These are phyloP conservation scores for Grigorovia transvaalensis DNA, from an alignment of 805 yeast genomes.

Conservation along the genomic window DNA sequence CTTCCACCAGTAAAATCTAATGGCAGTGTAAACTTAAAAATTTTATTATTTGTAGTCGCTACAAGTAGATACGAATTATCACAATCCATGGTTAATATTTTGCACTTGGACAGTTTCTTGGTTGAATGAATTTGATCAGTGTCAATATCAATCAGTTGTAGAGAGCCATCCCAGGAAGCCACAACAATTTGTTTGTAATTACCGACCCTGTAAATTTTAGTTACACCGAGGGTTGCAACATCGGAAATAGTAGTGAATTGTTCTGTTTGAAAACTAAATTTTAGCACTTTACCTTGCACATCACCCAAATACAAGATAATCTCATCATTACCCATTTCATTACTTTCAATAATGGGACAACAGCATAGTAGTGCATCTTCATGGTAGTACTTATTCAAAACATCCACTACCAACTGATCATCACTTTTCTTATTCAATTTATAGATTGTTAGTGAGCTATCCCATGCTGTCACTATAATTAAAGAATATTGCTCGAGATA, in stretches of 20 bases:
- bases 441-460: constrained; percentile 37
- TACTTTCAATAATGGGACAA: constrained; percentile 13
- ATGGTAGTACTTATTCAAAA: constrained; percentile 5
- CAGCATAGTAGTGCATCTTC: constrained; percentile 13
- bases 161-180: constrained; percentile 53
- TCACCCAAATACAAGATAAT: constrained; percentile 37
- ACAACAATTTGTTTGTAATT: constrained; percentile 31
- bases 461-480: constrained; percentile 50
- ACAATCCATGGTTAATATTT: constrained; percentile 50
- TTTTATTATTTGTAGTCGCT: constrained; percentile 42
- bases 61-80: constrained; percentile 37
- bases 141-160: constrained; percentile 39
- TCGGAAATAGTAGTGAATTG: constrained; percentile 19
- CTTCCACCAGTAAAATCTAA: constrained; percentile 1
- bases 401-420: constrained; percentile 2
- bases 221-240: constrained; percentile 34
- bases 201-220: constrained; percentile 9
- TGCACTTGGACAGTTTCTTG: constrained; percentile 7
- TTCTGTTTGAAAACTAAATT: constrained; percentile 41
- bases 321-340: neutral
- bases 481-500: constrained; percentile 22
- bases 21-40: constrained; percentile 25
- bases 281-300: constrained; percentile 44
- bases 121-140: constrained; percentile 8
- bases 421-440: constrained; percentile 19